Conservation (phyloP, 148 eudicot genomes). For the Silene latifolia region DNA sequence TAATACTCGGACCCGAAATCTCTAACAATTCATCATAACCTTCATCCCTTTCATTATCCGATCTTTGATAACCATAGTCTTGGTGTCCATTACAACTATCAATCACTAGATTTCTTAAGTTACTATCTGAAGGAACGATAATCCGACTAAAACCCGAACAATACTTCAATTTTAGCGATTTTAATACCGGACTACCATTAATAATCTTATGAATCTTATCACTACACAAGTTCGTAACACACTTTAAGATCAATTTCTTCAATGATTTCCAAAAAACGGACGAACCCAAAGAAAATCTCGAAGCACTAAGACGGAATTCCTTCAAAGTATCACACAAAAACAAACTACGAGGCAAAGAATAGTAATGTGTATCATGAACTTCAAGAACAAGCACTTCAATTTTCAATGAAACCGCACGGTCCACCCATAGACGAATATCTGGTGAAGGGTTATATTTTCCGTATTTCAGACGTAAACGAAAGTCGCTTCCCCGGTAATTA, state of each 20-base stretch:
- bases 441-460: too few relatives aligned
- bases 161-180: background rate
- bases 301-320: background rate
- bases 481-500: too few relatives aligned
- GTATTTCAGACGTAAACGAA: too few relatives aligned
- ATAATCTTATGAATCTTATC: slow-evolving; percentile 5
- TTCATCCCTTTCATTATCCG: too few relatives aligned
- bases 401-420: too few relatives aligned
- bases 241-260: background rate
- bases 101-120: slow-evolving; percentile 9
- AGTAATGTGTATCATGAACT: too few relatives aligned
- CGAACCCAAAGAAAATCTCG: background rate
- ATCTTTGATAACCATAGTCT: too few relatives aligned
- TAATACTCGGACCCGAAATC: slow-evolving; percentile 10
- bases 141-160: background rate
- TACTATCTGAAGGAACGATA: background rate
- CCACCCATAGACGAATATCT: too few relatives aligned
- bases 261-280: slow-evolving; percentile 15
- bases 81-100: background rate
- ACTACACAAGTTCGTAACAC: background rate
- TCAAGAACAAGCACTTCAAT: too few relatives aligned
- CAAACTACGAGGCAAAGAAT: slow-evolving; percentile 4
- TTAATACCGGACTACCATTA: slow-evolving; percentile 15
- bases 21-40: background rate
- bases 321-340: slow-evolving; percentile 11